A percentile compares a stretch with the other conserved stretches of the same genome.
Conservation (phyloP, 306 rosid species). For the cucumber (Cucumis sativus) region Cucumber_9930_V3 NC_026655.2:32466501-32467000, state of each 20-base stretch:
- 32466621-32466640: not conserved
- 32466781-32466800: not conserved
- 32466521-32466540: not conserved
- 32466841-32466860: not conserved
- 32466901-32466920: not conserved
- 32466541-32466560: not conserved
- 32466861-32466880: not conserved
- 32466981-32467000: not conserved
- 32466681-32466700: not conserved
- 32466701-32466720: not conserved
- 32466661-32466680: not conserved
- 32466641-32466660: not conserved
- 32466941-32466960: not conserved
- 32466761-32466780: not conserved
- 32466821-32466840: not conserved
- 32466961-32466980: not conserved
- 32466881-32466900: not conserved
- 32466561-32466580: not conserved
- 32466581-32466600: not conserved
- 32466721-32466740: not conserved
- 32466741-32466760: not conserved
- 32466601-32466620: not conserved
- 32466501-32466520: not conserved
- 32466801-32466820: not conserved
- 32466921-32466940: not conserved